These are phyloP conservation scores for Pleurotus tuoliensis DNA, from an alignment of 768 basidiomycete genomes.

Conservation along the genomic window DNA sequence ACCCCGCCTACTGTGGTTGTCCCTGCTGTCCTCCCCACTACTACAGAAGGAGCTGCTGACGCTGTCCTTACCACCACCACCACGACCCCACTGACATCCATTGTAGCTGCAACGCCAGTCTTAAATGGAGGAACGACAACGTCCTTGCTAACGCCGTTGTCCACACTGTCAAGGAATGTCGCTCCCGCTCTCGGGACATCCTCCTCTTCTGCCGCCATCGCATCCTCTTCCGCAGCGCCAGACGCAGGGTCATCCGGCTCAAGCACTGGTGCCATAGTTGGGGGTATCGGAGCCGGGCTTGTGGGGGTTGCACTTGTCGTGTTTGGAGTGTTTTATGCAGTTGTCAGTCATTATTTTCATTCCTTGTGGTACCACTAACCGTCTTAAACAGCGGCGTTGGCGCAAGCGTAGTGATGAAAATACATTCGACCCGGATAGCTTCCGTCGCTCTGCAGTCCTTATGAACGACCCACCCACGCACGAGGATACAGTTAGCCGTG, in stretches of 20 bases:
- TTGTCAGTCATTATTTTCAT: constrained; percentile 30
- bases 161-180: neutral
- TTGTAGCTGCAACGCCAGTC: neutral
- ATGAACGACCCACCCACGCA: constrained; percentile 49
- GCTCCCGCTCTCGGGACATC: neutral
- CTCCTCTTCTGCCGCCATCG: neutral
- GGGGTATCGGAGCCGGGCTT: constrained; percentile 44
- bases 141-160: neutral
- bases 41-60: neutral
- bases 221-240: constrained; percentile 15
- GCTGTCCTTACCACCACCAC: neutral
- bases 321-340: constrained; percentile 40
- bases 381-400: constrained; percentile 35
- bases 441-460: constrained; percentile 63
- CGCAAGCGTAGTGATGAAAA: constrained; percentile 37
- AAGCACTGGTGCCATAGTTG: constrained; percentile 29
- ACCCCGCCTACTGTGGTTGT: neutral
- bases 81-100: neutral
- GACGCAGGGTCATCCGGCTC: constrained; percentile 10
- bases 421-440: constrained; percentile 51
- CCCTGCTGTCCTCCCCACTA: neutral
- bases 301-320: constrained; percentile 36
- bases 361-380: neutral
- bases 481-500: constrained; percentile 33
- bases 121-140: neutral